A percentile compares a stretch with the other conserved stretches of the same genome.
These are phyloP conservation scores for Fusarium torreyae DNA, from an alignment of 2,329 filamentous ascomycete genomes.

Conservation along the genomic window DNA sequence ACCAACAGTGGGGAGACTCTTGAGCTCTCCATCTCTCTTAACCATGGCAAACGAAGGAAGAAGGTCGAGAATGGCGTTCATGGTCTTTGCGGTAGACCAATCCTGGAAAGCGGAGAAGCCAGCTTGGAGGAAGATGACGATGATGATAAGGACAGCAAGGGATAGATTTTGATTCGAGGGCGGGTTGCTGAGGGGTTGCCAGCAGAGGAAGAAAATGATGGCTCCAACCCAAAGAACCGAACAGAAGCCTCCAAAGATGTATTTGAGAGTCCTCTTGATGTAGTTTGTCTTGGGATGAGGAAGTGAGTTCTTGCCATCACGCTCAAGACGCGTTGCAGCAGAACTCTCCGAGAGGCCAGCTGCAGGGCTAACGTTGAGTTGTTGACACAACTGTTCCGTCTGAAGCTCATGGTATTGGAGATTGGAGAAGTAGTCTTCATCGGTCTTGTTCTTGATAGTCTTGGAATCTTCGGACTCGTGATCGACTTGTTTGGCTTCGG, in stretches of 20 bases:
- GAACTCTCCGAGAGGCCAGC: conserved; percentile 55
- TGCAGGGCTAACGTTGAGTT: conserved; percentile 56
- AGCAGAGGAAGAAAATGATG: conserved; percentile 65
- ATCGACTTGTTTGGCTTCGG: conserved; percentile 55
- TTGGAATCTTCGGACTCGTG: conserved; percentile 36
- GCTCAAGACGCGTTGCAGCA: conserved; percentile 54
- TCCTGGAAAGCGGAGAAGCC: conserved; percentile 64
- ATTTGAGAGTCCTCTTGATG: conserved; percentile 57
- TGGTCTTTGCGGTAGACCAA: conserved; percentile 63
- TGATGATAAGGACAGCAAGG: conserved; percentile 62
- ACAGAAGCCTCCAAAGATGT: conserved; percentile 65
- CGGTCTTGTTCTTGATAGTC: conserved; percentile 51
- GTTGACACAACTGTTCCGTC: conserved; percentile 55
- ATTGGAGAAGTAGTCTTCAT: conserved; percentile 62
- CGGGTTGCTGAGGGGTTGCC: conserved; percentile 62
- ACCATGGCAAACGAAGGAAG: conserved; percentile 61
- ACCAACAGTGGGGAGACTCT: conserved; percentile 58
- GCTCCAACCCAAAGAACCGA: conserved; percentile 64
- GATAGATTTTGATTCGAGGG: conserved; percentile 61
- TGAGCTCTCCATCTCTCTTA: conserved; percentile 60
- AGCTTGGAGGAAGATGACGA: conserved; percentile 64
- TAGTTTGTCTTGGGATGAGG: conserved; percentile 61
- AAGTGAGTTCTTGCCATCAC: conserved; percentile 60
- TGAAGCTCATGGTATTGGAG: conserved; percentile 58
- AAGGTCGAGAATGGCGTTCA: conserved; percentile 64